A percentile compares a stretch with the other conserved stretches of the same genome.
phyloP scores from a whole-genome alignment of 495 filamentous ascomycete species.

The Elasticomyces elasticus region DNA sequence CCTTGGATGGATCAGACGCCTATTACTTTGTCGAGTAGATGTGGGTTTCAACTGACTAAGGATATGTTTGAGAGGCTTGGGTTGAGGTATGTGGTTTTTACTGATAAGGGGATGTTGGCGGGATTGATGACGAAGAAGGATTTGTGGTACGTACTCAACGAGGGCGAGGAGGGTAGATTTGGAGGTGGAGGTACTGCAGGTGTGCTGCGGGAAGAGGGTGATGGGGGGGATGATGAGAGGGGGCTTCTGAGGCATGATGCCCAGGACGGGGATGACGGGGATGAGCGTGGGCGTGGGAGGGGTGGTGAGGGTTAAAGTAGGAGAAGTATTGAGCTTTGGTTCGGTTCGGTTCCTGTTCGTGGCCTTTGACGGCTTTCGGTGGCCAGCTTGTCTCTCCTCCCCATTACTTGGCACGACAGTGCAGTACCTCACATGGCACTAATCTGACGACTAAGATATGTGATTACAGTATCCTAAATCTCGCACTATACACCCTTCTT shows the following conservation, averaged over 20 bases:
- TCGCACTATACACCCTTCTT: too few species aligned
- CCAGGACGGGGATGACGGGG: background rate
- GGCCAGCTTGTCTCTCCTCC: too few species aligned
- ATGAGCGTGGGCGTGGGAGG: background rate
- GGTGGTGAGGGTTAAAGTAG: too few species aligned
- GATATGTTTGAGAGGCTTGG: conserved; percentile 91
- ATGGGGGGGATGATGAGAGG: conserved; percentile 16
- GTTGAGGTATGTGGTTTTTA: conserved; percentile 80
- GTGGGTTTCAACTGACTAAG: conserved; percentile 67
- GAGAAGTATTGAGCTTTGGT: too few species aligned
- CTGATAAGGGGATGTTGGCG: conserved; percentile 66
- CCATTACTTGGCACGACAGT: too few species aligned
- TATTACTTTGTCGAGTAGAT: conserved; percentile 69
- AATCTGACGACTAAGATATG: too few species aligned
- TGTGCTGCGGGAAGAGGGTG: conserved; percentile 15
- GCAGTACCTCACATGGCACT: too few species aligned
- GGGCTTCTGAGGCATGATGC: conserved; percentile 13
- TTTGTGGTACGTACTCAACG: conserved; percentile 87
- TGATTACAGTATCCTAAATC: too few species aligned
- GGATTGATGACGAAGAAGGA: conserved; percentile 96
- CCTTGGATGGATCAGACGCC: conserved; percentile 99
- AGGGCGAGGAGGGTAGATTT: conserved; percentile 48
- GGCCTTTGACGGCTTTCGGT: too few species aligned
- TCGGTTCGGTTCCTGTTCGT: too few species aligned
- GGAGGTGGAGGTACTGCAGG: conserved; percentile 15